Evolutionary conservation across 1,139 yeast species (phyloP).

Genomic region (Yamadazyma atmosphaerica): DNA sequence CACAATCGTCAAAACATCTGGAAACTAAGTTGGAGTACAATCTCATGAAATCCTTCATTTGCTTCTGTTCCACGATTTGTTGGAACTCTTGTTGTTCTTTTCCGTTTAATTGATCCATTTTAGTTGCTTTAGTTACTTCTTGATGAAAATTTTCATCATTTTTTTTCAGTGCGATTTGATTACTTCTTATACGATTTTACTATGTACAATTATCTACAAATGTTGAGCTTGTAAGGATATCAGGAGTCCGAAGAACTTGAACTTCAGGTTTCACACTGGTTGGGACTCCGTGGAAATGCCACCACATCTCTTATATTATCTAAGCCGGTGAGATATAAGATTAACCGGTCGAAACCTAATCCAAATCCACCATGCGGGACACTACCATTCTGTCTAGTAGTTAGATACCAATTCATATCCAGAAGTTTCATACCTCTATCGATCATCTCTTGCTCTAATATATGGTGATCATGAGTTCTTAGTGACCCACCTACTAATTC

Average conservation of each 20-base stretch:
- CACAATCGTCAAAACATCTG: conserved; percentile 96
- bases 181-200: neutral
- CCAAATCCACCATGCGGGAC: conserved; percentile 98
- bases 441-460: conserved; percentile 50
- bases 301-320: conserved; percentile 85
- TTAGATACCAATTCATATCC: conserved; percentile 78
- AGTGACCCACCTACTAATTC: conserved; percentile 95
- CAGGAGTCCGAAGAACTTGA: no score
- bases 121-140: conserved; percentile 1
- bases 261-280: conserved; percentile 23
- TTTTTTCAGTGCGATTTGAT: neutral
- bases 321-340: conserved; percentile 68
- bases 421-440: conserved; percentile 52
- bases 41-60: conserved; percentile 98
- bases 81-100: conserved; percentile 97
- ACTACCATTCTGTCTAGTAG: conserved; percentile 72
- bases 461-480: conserved; percentile 68
- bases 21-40: conserved; percentile 91
- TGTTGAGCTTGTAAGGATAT: no score
- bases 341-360: conserved; percentile 84
- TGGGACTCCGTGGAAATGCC: conserved; percentile 66
- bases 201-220: conserved; percentile 2
- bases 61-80: conserved; percentile 93
- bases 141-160: conserved; percentile 4
- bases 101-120: conserved; percentile 79